phyloP scores from a whole-genome alignment of 768 basidiomycete species.

The Mycena venus region DNA sequence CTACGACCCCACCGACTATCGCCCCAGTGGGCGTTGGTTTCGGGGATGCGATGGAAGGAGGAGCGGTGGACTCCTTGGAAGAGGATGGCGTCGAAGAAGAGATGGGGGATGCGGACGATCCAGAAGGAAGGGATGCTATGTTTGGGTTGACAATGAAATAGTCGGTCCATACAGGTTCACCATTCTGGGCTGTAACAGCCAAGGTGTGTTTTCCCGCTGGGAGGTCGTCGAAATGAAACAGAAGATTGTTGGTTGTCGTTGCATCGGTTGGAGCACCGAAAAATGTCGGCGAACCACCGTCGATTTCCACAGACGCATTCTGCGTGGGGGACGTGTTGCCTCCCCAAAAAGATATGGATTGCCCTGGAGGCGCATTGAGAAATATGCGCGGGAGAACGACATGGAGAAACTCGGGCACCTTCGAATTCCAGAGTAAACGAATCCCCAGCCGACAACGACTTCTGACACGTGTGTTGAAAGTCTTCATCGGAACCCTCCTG shows the following conservation, averaged over 20 bases:
- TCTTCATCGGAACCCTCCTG: neutral
- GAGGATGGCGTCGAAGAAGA: no score
- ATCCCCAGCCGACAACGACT: no score
- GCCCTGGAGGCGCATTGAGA: neutral
- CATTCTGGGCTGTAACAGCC: slow-evolving; percentile 1
- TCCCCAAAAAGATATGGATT: neutral
- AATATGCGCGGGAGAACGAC: neutral
- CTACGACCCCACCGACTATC: no score
- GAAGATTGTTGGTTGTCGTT: neutral
- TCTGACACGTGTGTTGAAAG: neutral
- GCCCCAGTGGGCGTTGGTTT: no score
- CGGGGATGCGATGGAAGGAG: no score
- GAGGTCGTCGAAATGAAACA: slow-evolving; percentile 7
- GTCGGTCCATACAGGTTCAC: slow-evolving; percentile 8
- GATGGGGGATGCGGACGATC: no score
- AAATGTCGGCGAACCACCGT: neutral
- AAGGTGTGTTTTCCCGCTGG: slow-evolving; percentile 10
- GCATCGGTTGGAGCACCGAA: neutral
- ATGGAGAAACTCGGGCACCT: neutral
- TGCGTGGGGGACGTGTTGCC: neutral
- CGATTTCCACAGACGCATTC: neutral
- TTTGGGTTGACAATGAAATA: slow-evolving; percentile 17
- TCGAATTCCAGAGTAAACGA: neutral
- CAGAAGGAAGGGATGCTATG: no score
- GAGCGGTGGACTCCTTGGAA: no score